phyloP scores from a whole-genome alignment of 306 rosid genomes.

The Casuarina cunninghamiana region DNA sequence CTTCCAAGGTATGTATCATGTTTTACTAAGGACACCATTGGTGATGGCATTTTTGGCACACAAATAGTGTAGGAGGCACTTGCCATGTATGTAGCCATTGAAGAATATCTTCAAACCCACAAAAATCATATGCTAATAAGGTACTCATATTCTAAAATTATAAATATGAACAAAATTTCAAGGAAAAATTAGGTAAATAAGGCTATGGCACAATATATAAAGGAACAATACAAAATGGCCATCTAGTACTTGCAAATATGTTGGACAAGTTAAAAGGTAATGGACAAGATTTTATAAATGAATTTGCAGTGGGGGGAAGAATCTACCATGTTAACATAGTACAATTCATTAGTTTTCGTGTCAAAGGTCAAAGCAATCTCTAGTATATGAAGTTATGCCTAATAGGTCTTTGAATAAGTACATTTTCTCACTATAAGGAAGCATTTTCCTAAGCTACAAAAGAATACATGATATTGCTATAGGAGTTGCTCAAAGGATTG shows the following conservation, averaged over 20 bases:
- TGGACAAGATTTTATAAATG: constrained; percentile 31
- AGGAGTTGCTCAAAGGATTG: constrained; percentile 22
- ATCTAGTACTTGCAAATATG: constrained; percentile 14
- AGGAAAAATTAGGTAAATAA: too few relatives aligned
- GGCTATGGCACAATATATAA: too few relatives aligned
- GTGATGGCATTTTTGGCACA: too few relatives aligned
- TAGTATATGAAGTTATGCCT: constrained; percentile 25
- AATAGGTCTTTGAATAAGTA: not conserved
- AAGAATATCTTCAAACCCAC: not conserved
- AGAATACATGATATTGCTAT: constrained; percentile 21
- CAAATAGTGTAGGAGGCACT: too few relatives aligned
- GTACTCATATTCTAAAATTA: too few relatives aligned
- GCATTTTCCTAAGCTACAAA: not conserved
- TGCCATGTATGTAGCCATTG: too few relatives aligned
- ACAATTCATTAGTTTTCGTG: constrained; percentile 11
- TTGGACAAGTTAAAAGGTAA: constrained; percentile 4
- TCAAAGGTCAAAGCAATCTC: not conserved
- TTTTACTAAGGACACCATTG: too few relatives aligned
- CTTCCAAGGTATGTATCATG: too few relatives aligned
- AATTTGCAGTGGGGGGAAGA: constrained; percentile 9
- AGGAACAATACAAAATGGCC: too few relatives aligned
- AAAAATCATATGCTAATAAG: not conserved
- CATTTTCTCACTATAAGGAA: constrained; percentile 21
- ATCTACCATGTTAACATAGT: constrained; percentile 23
- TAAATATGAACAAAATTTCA: too few relatives aligned